phyloP scores from a whole-genome alignment of 2,329 filamentous ascomycete genomes.

The Neopestalotiopsis clavispora region DNA sequence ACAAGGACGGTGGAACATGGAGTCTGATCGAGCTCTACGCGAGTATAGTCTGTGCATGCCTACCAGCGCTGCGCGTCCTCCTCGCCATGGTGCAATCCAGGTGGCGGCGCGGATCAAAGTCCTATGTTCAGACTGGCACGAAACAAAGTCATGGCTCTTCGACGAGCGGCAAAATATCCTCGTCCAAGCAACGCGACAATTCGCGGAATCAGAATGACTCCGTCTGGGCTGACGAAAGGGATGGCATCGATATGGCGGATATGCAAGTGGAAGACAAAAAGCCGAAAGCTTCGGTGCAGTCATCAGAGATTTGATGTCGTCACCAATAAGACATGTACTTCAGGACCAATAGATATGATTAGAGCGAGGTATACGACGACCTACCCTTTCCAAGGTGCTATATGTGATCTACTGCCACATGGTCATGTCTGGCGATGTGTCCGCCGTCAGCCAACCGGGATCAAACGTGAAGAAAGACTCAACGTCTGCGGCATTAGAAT shows the following conservation, averaged over 20 bases:
- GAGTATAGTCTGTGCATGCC: slow-evolving; percentile 47
- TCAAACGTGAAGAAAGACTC: slow-evolving; percentile 4
- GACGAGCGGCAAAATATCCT: neutral
- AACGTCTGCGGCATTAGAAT: neutral
- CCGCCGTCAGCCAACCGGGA: neutral
- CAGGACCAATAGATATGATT: neutral
- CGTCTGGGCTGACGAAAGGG: neutral
- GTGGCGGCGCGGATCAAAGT: neutral
- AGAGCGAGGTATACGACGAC: too few relatives aligned
- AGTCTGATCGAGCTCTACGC: slow-evolving; percentile 46
- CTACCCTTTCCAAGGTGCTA: neutral
- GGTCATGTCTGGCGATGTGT: neutral
- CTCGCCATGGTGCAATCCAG: slow-evolving; percentile 21
- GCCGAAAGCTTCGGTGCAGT: neutral
- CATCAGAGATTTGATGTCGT: neutral
- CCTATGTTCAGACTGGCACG: neutral
- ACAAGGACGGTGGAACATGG: slow-evolving; percentile 42
- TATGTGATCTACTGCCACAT: neutral
- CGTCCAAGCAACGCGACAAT: neutral
- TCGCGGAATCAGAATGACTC: neutral
- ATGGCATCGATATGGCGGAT: neutral
- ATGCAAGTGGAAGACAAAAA: neutral
- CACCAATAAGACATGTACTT: neutral
- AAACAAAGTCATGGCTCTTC: neutral
- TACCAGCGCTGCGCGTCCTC: slow-evolving; percentile 39